Conservation (phyloP, 2,329 filamentous ascomycete species). For the Fusarium tuaranense region DNA sequence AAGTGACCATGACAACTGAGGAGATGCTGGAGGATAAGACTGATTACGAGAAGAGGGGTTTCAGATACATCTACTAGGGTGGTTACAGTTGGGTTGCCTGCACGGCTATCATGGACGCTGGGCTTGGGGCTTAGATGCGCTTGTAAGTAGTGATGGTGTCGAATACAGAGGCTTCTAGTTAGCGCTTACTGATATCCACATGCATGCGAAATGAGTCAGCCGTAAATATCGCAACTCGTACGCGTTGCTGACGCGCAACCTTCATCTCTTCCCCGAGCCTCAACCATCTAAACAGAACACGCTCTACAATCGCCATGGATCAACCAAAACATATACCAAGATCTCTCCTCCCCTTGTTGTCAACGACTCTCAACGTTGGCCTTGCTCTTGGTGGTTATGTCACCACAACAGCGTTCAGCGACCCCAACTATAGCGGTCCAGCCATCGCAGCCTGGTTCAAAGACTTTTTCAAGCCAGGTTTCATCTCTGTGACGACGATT, state of each 20-base stretch:
- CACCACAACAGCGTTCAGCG: slow-evolving; percentile 17
- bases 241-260: neutral
- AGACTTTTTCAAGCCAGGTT: slow-evolving; percentile 29
- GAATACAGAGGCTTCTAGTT: neutral
- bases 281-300: neutral
- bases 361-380: neutral
- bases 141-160: neutral
- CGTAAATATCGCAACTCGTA: neutral
- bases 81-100: neutral
- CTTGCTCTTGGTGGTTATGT: slow-evolving; percentile 23
- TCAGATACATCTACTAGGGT: neutral
- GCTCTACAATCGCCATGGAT: neutral
- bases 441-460: slow-evolving; percentile 28
- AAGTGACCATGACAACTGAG: neutral
- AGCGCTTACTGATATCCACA: neutral
- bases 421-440: slow-evolving; percentile 18
- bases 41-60: neutral
- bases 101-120: neutral
- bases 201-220: neutral
- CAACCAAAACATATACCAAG: neutral
- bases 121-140: neutral
- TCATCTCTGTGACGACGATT: slow-evolving; percentile 24
- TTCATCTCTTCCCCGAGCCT: neutral
- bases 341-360: neutral
- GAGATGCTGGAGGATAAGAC: neutral